Evolutionary conservation across 768 basidiomycete species (phyloP), one percentile per base, ranked within the genome.

Genomic region (Collybia mongolica): DNA sequence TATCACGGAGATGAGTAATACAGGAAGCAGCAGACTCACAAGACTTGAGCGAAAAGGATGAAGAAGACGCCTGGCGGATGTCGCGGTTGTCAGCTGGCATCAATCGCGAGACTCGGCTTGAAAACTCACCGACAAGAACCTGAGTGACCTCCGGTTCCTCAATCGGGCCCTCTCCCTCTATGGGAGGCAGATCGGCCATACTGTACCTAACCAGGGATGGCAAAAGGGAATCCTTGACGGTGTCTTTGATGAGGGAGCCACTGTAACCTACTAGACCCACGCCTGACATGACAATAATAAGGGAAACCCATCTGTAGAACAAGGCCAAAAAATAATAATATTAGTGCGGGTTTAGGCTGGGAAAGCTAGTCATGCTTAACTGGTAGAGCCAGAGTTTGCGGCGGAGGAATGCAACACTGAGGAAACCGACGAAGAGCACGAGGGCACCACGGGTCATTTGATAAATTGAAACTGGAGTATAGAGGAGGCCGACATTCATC

Each of bases 401-500:
- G 44, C 78, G 81, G 51, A 99, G 83, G 77, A 98, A 98, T 49
- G 94, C 65, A 61, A 98, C 94, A 44, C 88, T 90, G 58, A 98
- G 81, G 48, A 90, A 63, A 40, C 93, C 96, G 52, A 98, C 96
- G 69, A 94, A 98, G 47, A 96, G 80, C 42, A 97, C 93, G 50
- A 97, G 83, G 38, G 93, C 88, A 44, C 95, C 94, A 51, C 89
- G 84, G 53, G 86, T 92, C 94, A 97, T 96, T 69, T 97, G 96
- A 74, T 92, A 98, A 59, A 98, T 93, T 38, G 91, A 94, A 48
- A 99, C 97, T 23, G 96, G 96, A 1, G 94, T 95, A 68, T 95
- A 93, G 32, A 99, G 80, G 41, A 99, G 79, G 48, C 97, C 97
- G 57, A 96, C 77, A 64, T 97, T 97, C 97, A 98, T 98, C 57